phyloP scores from a whole-genome alignment of 352 stramenopile genomes.

The Phytophthora tentaculata region DNA sequence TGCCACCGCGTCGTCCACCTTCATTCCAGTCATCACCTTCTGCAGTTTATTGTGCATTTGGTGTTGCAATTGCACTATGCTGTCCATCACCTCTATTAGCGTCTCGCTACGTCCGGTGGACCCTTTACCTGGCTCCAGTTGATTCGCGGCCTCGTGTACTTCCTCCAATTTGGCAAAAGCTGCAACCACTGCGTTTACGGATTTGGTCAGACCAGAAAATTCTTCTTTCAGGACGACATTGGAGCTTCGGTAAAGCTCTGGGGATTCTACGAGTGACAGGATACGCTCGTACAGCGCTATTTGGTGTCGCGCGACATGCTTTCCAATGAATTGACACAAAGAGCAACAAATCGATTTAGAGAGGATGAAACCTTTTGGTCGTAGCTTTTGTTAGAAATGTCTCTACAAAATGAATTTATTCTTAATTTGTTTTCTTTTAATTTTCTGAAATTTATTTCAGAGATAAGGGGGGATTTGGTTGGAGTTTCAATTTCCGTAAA shows the following conservation, averaged over 20 bases:
- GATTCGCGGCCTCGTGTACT: conserved; percentile 35
- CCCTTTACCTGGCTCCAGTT: conserved; percentile 31
- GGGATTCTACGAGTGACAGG: conserved; percentile 25
- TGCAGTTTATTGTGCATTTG: conserved; percentile 15
- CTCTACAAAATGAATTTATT: too few species aligned
- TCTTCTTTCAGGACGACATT: conserved; percentile 28
- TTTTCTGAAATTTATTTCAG: too few species aligned
- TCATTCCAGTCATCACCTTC: conserved; percentile 24
- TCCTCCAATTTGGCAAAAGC: conserved; percentile 16
- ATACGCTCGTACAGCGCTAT: conserved; percentile 38
- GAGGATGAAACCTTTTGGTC: not conserved
- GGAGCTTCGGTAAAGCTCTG: conserved; percentile 27
- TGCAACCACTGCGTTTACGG: conserved; percentile 6
- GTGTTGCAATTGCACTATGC: conserved; percentile 13
- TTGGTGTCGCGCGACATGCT: conserved; percentile 5
- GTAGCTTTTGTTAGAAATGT: too few species aligned
- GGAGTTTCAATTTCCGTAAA: too few species aligned
- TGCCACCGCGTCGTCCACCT: conserved; percentile 3
- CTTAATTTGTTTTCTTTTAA: too few species aligned
- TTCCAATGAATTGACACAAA: conserved; percentile 11
- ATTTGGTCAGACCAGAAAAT: not conserved
- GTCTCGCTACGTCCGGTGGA: conserved; percentile 13
- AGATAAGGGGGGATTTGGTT: too few species aligned
- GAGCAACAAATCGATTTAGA: not conserved
- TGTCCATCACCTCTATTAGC: conserved; percentile 23